Conservation (phyloP, 1,284 basidiomycete species). For the Rhizoctonia solani region DNA sequence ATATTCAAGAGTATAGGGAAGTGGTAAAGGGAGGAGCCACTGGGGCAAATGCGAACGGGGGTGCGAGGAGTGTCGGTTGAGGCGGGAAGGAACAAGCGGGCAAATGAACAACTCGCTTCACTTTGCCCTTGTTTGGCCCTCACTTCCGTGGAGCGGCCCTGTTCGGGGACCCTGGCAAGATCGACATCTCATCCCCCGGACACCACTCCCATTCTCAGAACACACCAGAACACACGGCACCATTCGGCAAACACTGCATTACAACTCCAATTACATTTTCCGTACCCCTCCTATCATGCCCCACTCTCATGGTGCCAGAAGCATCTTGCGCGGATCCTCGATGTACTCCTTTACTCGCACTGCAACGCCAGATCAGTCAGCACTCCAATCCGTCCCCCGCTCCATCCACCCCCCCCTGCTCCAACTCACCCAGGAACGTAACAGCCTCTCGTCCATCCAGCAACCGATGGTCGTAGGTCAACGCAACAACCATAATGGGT, state of each 20-base stretch:
- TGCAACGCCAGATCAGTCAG: slow-evolving; percentile 43
- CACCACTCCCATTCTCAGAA: background rate
- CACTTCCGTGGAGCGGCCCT: background rate
- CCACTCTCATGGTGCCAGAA: slow-evolving; percentile 46
- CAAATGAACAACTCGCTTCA: slow-evolving; percentile 15
- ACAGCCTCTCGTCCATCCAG: slow-evolving; percentile 96
- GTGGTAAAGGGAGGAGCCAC: slow-evolving; percentile 13
- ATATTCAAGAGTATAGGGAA: too few species aligned
- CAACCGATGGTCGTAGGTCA: slow-evolving; percentile 96
- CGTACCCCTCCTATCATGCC: slow-evolving; percentile 6
- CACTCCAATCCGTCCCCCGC: background rate
- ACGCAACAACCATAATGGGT: slow-evolving; percentile 93
- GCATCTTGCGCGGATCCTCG: slow-evolving; percentile 69
- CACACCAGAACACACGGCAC: slow-evolving; percentile 8
- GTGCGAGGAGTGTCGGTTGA: background rate
- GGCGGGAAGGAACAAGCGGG: slow-evolving; percentile 10
- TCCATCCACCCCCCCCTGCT: too few species aligned
- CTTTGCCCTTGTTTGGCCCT: slow-evolving; percentile 4
- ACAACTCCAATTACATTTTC: slow-evolving; percentile 13
- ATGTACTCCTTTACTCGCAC: slow-evolving; percentile 74
- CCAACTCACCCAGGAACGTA: slow-evolving; percentile 94
- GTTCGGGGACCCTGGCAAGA: background rate
- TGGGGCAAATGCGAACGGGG: slow-evolving; percentile 10
- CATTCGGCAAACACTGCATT: slow-evolving; percentile 27
- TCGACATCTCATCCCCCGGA: too few species aligned